phyloP scores from a whole-genome alignment of 192 early-diverging fungal species.

The Coemansia sp. region DNA sequence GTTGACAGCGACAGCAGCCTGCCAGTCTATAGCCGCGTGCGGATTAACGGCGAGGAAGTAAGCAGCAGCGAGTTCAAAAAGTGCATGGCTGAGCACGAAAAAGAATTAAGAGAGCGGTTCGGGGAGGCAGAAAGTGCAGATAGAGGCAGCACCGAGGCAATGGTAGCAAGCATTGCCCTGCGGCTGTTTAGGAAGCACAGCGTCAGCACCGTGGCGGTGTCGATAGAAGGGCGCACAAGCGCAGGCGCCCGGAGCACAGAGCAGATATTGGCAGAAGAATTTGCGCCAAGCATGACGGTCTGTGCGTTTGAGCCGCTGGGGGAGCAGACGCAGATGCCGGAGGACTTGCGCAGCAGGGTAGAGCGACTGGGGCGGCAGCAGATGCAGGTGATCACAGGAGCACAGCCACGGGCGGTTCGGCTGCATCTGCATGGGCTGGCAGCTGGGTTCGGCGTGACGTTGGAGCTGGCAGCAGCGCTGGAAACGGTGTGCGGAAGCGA shows the following conservation, averaged over 20 bases:
- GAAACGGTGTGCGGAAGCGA: conserved; percentile 19
- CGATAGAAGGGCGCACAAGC: conserved; percentile 6
- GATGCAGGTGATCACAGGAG: conserved; percentile 29
- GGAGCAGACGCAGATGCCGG: conserved; percentile 26
- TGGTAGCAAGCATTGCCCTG: conserved; percentile 33
- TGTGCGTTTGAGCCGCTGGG: conserved; percentile 42
- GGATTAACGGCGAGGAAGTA: conserved; percentile 29
- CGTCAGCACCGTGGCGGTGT: conserved; percentile 24
- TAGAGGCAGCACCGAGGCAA: conserved; percentile 11
- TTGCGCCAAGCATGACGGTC: conserved; percentile 22
- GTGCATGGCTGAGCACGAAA: conserved; percentile 18
- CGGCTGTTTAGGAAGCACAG: conserved; percentile 26
- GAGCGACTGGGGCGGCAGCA: conserved; percentile 28
- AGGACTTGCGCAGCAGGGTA: conserved; percentile 32
- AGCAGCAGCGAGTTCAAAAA: conserved; percentile 17
- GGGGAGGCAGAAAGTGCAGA: background rate
- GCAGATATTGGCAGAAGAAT: conserved; percentile 26
- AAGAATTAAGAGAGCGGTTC: conserved; percentile 7
- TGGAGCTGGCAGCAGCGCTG: conserved; percentile 35
- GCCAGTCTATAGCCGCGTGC: conserved; percentile 22
- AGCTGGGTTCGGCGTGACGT: conserved; percentile 22
- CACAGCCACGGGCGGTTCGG: conserved; percentile 37
- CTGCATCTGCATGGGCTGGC: conserved; percentile 35
- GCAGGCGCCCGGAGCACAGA: conserved; percentile 12
- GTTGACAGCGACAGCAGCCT: conserved; percentile 24